phyloP scores from a whole-genome alignment of 345 rosid species.

The Gossypium australe region DNA sequence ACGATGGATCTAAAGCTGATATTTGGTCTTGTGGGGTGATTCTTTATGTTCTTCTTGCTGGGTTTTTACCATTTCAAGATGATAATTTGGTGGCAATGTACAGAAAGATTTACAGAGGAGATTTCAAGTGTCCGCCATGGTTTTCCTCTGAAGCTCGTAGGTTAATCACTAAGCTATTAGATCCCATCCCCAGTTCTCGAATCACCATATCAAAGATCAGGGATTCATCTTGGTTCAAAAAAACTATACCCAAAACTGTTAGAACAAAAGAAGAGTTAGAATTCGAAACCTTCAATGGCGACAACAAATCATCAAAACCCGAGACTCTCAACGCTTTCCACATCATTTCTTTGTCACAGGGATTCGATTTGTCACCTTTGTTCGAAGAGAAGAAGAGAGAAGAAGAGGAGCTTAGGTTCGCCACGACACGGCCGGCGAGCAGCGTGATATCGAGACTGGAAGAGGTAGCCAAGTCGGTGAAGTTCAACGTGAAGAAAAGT shows the following conservation, averaged over 20 bases:
- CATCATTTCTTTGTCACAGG: constrained; percentile 77
- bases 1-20: constrained; percentile 89
- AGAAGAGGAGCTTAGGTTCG: constrained; percentile 78
- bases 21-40: constrained; percentile 97
- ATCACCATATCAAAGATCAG: constrained; percentile 49
- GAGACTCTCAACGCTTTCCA: constrained; percentile 86
- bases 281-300: constrained; percentile 24
- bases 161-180: constrained; percentile 69
- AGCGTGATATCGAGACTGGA: constrained; percentile 78
- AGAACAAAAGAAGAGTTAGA: constrained; percentile 26
- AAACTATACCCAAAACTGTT: constrained; percentile 28
- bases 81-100: constrained; percentile 80
- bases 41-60: constrained; percentile 78
- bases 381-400: constrained; percentile 85
- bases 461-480: constrained; percentile 61
- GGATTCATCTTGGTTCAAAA: constrained; percentile 82
- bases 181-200: constrained; percentile 67
- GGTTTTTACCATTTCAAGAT: constrained; percentile 82
- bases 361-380: constrained; percentile 79
- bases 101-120: constrained; percentile 75
- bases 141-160: constrained; percentile 71
- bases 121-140: constrained; percentile 91
- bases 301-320: constrained; percentile 32
- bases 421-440: constrained; percentile 72
- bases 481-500: constrained; percentile 66